Conservation (phyloP, 2,329 filamentous ascomycete species). For the Didymella exigua region DNA sequence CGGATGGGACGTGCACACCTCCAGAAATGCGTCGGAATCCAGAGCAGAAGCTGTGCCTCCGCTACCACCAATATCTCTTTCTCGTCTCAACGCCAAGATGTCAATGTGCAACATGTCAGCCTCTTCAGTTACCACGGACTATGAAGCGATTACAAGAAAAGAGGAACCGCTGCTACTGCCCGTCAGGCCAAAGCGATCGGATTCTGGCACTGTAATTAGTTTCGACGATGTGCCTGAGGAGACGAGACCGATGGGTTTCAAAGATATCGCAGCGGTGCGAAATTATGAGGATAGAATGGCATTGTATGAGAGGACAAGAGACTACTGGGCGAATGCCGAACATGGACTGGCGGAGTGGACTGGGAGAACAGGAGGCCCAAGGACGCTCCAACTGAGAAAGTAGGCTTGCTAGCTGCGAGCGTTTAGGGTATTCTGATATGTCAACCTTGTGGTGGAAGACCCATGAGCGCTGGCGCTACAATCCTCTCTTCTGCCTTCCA, state of each 20-base stretch:
- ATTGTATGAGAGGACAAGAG: slow-evolving; percentile 40
- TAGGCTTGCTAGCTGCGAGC: not conserved
- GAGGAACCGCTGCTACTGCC: not conserved
- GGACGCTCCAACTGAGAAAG: slow-evolving; percentile 3
- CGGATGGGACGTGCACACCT: not conserved
- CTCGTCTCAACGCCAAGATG: slow-evolving; percentile 1
- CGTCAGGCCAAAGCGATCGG: slow-evolving; percentile 31
- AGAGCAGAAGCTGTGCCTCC: slow-evolving; percentile 9
- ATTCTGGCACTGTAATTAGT: slow-evolving; percentile 43
- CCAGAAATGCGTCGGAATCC: not conserved
- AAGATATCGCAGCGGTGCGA: slow-evolving; percentile 36
- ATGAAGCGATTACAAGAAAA: not conserved
- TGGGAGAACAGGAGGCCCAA: slow-evolving; percentile 17
- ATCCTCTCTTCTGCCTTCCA: not conserved
- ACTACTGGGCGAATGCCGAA: slow-evolving; percentile 45
- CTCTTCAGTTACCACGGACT: not conserved
- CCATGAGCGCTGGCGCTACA: not conserved
- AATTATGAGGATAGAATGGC: slow-evolving; percentile 38
- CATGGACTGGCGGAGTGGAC: slow-evolving; percentile 43
- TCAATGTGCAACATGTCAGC: slow-evolving; percentile 5
- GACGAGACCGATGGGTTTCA: slow-evolving; percentile 38
- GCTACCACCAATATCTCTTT: slow-evolving; percentile 8
- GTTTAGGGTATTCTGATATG: not conserved
- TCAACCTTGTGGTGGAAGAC: not conserved
- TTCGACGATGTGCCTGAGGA: slow-evolving; percentile 25